Base-by-base conservation (phyloP, 805 yeast species). In the Starmerella ratchasimensis region DNA sequence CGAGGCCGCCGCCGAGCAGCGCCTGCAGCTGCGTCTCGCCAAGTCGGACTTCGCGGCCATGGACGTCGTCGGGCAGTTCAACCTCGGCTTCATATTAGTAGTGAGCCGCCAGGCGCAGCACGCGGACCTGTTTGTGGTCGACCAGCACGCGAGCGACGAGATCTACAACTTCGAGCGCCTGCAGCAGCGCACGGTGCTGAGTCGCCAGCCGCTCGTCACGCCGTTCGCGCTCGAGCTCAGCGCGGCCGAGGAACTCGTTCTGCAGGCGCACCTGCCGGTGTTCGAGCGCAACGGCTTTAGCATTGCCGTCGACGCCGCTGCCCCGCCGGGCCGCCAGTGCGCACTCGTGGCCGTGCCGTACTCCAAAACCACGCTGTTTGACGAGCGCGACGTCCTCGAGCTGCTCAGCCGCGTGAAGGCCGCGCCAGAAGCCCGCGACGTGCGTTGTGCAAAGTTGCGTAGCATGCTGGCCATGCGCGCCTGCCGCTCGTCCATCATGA, bases 141-240 rank as follows among this genome's bases (percentile, higher is more conserved):
- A 90, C 56, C 99, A 90, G 57, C 99, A 90, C 61, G 98, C 98
- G 1, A 80, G 94, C 47, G 98, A 90, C 60, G 99, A 90, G 52
- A 90, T 86, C 49, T 83, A 52, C 62, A 90, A 90, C 56, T 90
- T 82, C 61, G 98, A 90, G 56, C 64, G 62, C 34, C 58, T 80
- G 13, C 75, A 72, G 47, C 56, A 61, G 14, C 65, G 64, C 2
- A 71, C 80, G 0, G 59, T 62, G 0, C 73, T 86, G 45, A 68
- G 72, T 31, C 65, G 68, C 30, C 96, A 90, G 57, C 74, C 75
- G 2, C 61, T 90, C 34, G 81, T 88, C 5, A 54, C 54, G 0
- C 76, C 80, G 0, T 61, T 64, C 16, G 46, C 46, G 4, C 52
- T 88, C 8, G 80, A 80, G 31, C 59, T 90, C 32, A 79, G 74